Base-by-base conservation (phyloP, 768 basidiomycete genomes). In the Trametes cinnabarina region DNA sequence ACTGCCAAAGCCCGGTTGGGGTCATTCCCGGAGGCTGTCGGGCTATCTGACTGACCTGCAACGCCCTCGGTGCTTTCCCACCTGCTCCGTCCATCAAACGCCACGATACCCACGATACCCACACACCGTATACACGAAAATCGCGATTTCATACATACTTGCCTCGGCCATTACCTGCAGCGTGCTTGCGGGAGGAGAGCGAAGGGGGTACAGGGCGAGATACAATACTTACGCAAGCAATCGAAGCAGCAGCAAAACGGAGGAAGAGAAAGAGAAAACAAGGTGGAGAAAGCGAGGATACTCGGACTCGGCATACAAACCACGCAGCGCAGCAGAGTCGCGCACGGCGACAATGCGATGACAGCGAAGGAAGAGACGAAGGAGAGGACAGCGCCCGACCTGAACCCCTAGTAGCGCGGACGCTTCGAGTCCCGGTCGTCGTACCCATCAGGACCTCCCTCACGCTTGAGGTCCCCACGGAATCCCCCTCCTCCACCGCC, bases 381-480 rank as follows among this genome's bases (percentile, higher is more conserved):
- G 30, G 30, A 32, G 12, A 32, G 2, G 30, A 12, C 1, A 0
- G 30, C 30, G 30, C 1, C 7, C 12, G 30, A 6, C 30, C 30
- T 32, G 52, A 41, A 26, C 35, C n/a, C n/a, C 68, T 69, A 92
- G 74, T 89, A 91, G 68, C 91, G 83, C 67, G 87, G 85, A 69
- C 91, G 87, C 74, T 93, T 93, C 32, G 79, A 66, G 64, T 92
- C 90, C 64, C 90, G 82, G 72, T 92, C 90, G 68, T 92, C 90
- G 72, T 81, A 89, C 72, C 86, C 86, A 76, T 86, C 85, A 51
- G 86, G 80, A 64, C 87, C 86, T 32, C 30, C 30, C 69, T 81
- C 81, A 63, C 90, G 84, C 74, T 91, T 91, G 76, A 90, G 85
- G 69, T 87, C 87, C 35, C 82, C 81, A 61, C 86, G 84, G 72